Percentiles rank a stretch among this genome's conserved stretches.
Conservation (phyloP, 75 land plant genomes). For the Selaginella tamariscina region DNA sequence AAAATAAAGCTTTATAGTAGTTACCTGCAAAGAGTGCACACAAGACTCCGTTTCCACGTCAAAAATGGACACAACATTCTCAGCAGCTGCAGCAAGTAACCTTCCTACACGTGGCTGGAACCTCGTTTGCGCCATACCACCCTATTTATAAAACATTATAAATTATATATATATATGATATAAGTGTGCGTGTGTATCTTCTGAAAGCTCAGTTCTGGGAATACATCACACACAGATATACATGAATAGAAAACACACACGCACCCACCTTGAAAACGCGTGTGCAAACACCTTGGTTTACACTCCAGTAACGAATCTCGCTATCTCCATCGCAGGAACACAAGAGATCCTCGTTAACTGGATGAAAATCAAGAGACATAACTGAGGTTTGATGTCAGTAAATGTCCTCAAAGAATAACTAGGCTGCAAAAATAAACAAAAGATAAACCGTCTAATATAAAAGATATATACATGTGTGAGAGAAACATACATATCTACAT, state of each 20-base stretch:
- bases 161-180: too few relatives aligned
- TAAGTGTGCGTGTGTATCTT: too few relatives aligned
- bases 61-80: constrained; percentile 53
- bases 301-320: constrained; percentile 51
- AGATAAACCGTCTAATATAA: not conserved
- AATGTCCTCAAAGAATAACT: constrained; percentile 28
- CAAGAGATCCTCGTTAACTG: constrained; percentile 49
- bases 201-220: too few relatives aligned
- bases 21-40: constrained; percentile 36
- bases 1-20: not conserved
- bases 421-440: constrained; percentile 31
- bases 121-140: constrained; percentile 46
- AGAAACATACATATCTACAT: not conserved
- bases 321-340: constrained; percentile 49
- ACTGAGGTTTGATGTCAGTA: constrained; percentile 33
- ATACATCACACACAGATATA: not conserved
- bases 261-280: constrained; percentile 33
- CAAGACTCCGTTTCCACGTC: constrained; percentile 41
- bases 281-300: constrained; percentile 22
- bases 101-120: constrained; percentile 51
- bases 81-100: constrained; percentile 48
- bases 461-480: not conserved
- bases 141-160: constrained; percentile 18
- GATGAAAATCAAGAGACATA: constrained; percentile 74
- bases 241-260: too few relatives aligned